These are phyloP conservation scores for Podospora tetraspora DNA, from an alignment of 495 filamentous ascomycete genomes.

Conservation along the genomic window DNA sequence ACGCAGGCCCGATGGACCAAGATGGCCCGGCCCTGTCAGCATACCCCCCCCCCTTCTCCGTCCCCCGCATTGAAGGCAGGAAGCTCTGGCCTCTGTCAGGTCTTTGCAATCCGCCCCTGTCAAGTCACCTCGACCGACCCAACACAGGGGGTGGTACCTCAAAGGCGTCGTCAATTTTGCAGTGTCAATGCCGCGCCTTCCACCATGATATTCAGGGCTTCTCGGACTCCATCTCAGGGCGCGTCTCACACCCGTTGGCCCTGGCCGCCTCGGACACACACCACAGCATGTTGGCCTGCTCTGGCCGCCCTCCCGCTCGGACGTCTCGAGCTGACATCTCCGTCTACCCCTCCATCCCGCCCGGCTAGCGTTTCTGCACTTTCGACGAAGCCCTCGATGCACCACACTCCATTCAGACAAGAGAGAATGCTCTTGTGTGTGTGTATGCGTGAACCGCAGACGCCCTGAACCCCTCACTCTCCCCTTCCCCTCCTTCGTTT, in stretches of 20 bases:
- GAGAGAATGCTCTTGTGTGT: neutral
- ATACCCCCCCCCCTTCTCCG: conserved; percentile 18
- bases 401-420: neutral
- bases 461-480: neutral
- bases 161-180: conserved; percentile 8
- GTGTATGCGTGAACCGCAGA: neutral
- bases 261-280: neutral
- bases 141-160: conserved; percentile 1
- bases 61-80: conserved; percentile 24
- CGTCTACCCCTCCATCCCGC: neutral
- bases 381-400: neutral
- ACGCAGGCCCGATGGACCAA: conserved; percentile 18
- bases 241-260: neutral
- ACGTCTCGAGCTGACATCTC: neutral
- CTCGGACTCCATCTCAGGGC: neutral
- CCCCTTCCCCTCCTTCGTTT: neutral
- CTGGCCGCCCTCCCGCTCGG: neutral
- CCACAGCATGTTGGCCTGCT: neutral
- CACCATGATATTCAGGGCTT: conserved; percentile 15
- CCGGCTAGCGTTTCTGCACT: conserved; percentile 1
- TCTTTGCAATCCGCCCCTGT: neutral
- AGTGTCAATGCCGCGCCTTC: conserved; percentile 28
- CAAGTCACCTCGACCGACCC: conserved; percentile 18
- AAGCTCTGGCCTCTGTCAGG: conserved; percentile 19
- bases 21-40: conserved; percentile 17